Evolutionary conservation across 2,329 filamentous ascomycete genomes (phyloP).

Genomic region (Aspergillus sp.): DNA sequence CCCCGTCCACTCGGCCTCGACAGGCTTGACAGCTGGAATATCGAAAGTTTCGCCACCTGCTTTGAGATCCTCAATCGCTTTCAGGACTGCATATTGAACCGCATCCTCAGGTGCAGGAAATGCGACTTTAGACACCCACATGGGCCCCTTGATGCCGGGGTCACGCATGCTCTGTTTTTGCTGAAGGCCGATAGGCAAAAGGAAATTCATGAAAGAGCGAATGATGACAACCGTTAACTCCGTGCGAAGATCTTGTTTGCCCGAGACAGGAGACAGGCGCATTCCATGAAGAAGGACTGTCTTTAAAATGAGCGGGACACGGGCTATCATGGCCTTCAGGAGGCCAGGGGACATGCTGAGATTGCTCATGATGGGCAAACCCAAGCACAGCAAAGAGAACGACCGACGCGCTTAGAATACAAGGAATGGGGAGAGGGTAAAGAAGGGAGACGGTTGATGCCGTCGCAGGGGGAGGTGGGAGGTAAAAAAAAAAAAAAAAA

Average conservation of each 20-base stretch:
- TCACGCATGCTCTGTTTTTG: conserved; percentile 66
- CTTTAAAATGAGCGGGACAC: conserved; percentile 44
- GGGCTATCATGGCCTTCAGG: conserved; percentile 38
- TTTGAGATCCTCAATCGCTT: conserved; percentile 41
- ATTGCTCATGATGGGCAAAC: conserved; percentile 22
- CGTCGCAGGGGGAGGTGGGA: neutral
- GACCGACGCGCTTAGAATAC: neutral
- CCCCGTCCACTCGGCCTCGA: conserved; percentile 49
- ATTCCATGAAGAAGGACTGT: conserved; percentile 50
- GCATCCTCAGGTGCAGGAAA: conserved; percentile 57
- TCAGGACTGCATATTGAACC: conserved; percentile 37
- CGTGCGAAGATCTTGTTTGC: conserved; percentile 76
- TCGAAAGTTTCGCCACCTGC: conserved; percentile 39
- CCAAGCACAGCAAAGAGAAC: neutral
- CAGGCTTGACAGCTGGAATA: conserved; percentile 33
- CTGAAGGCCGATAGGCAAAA: conserved; percentile 56
- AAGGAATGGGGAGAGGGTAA: neutral
- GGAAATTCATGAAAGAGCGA: conserved; percentile 60
- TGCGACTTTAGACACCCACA: conserved; percentile 76
- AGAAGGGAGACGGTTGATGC: neutral
- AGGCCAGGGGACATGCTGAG: conserved; percentile 25
- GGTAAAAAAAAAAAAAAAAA: neutral
- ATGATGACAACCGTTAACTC: conserved; percentile 71
- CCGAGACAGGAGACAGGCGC: conserved; percentile 65
- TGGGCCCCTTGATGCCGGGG: conserved; percentile 69